phyloP scores from a whole-genome alignment of 768 basidiomycete genomes.

The Lentinus tigrinus region DNA sequence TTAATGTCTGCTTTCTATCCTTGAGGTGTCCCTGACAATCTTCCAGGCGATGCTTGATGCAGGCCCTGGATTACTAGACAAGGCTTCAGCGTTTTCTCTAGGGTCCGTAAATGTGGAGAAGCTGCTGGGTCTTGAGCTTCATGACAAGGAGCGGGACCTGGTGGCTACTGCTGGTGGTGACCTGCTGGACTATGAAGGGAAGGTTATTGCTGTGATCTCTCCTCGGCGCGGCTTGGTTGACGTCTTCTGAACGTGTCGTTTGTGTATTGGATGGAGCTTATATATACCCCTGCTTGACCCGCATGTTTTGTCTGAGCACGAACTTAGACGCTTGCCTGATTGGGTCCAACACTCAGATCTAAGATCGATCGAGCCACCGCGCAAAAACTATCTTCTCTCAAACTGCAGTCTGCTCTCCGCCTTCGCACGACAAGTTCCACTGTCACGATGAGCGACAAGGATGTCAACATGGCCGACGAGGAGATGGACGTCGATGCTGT shows the following conservation, averaged over 20 bases:
- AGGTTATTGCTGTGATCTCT: slow-evolving; percentile 36
- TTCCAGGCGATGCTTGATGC: slow-evolving; percentile 5
- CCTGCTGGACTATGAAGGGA: slow-evolving; percentile 34
- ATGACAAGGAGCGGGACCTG: slow-evolving; percentile 25
- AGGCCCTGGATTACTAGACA: slow-evolving; percentile 19
- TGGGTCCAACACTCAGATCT: neutral
- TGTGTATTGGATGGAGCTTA: no score
- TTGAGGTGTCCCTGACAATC: neutral
- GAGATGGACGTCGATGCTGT: slow-evolving; percentile 26
- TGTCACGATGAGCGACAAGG: neutral
- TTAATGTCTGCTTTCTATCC: no score
- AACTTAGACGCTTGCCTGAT: slow-evolving; percentile 1
- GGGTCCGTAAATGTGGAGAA: slow-evolving; percentile 55
- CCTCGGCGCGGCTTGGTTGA: slow-evolving; percentile 29
- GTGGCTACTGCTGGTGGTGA: slow-evolving; percentile 36
- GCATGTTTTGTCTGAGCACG: neutral
- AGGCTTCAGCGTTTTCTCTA: slow-evolving; percentile 49
- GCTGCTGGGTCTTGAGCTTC: slow-evolving; percentile 39
- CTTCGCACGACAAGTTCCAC: no score
- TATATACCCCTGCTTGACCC: no score
- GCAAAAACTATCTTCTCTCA: neutral
- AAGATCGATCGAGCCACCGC: slow-evolving; percentile 4
- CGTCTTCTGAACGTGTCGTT: slow-evolving; percentile 19
- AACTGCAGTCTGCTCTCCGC: neutral
- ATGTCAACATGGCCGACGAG: neutral